Evolutionary conservation across 176 grass and related monocot species (phyloP).

Genomic region (Lolium rigidum): DNA sequence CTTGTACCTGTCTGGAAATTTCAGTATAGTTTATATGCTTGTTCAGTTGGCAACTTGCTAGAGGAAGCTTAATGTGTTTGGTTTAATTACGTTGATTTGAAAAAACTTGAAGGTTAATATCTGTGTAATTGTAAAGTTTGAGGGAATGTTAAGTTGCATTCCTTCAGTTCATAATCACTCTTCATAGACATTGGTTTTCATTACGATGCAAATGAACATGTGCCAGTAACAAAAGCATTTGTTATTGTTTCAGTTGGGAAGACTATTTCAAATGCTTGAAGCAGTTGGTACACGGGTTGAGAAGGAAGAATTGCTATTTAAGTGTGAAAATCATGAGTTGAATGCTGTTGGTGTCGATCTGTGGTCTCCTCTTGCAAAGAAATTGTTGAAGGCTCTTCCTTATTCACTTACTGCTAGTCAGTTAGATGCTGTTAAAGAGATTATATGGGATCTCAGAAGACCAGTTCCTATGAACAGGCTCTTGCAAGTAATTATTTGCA

Average conservation of each 20-base stretch:
- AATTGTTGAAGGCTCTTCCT: constrained; percentile 72
- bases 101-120: constrained; percentile 13
- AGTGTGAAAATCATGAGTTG: constrained; percentile 74
- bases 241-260: constrained; percentile 74
- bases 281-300: constrained; percentile 75
- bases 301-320: constrained; percentile 80
- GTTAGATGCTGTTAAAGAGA: constrained; percentile 88
- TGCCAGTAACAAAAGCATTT: constrained; percentile 27
- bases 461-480: constrained; percentile 96
- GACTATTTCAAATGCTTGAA: constrained; percentile 93
- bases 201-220: constrained; percentile 32
- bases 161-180: constrained; percentile 32
- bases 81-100: constrained; percentile 39
- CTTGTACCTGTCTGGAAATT: constrained; percentile 28
- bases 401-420: constrained; percentile 90
- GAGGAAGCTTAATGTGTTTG: constrained; percentile 6
- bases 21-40: constrained; percentile 32
- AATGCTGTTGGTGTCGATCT: constrained; percentile 58
- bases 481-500: constrained; percentile 71
- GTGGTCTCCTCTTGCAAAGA: constrained; percentile 79
- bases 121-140: constrained; percentile 6
- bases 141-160: constrained; percentile 18
- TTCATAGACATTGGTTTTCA: constrained; percentile 18
- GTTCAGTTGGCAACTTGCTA: constrained; percentile 19
- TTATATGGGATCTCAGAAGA: constrained; percentile 97